Conservation (phyloP, 2,329 filamentous ascomycete genomes). For the Cadophora sp. region DNA sequence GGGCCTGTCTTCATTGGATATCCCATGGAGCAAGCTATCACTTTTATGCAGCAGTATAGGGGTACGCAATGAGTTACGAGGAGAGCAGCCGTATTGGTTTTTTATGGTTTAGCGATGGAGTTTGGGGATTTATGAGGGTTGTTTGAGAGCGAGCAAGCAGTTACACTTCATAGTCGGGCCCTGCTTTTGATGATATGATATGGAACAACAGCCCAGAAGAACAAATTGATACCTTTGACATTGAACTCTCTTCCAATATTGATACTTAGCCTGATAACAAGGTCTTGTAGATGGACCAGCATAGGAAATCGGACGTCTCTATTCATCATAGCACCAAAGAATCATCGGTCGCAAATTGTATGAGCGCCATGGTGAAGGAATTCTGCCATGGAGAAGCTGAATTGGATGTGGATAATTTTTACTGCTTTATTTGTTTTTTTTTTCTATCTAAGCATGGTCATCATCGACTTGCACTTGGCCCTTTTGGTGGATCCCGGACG, state of each 20-base stretch:
- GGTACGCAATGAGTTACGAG: conserved; percentile 30
- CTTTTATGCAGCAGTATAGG: conserved; percentile 65
- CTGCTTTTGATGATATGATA: neutral
- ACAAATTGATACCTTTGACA: neutral
- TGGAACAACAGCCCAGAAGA: conserved; percentile 1
- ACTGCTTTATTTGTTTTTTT: conserved; percentile 40
- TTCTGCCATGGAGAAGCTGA: neutral
- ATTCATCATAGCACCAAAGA: no score
- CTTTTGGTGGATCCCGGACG: conserved; percentile 57
- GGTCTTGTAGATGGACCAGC: no score
- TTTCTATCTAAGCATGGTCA: conserved; percentile 36
- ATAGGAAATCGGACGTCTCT: no score
- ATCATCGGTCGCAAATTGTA: neutral
- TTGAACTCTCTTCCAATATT: neutral
- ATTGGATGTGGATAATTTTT: conserved; percentile 26
- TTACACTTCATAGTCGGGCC: neutral
- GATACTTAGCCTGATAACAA: no score
- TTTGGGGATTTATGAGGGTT: neutral
- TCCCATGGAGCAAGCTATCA: conserved; percentile 79
- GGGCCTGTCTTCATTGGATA: conserved; percentile 96
- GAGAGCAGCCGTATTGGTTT: neutral
- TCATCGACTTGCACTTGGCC: conserved; percentile 41
- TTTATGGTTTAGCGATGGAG: conserved; percentile 4
- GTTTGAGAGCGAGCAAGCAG: neutral
- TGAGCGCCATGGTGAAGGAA: neutral